phyloP scores from a whole-genome alignment of 768 basidiomycete species.

The Suillus lakei region DNA sequence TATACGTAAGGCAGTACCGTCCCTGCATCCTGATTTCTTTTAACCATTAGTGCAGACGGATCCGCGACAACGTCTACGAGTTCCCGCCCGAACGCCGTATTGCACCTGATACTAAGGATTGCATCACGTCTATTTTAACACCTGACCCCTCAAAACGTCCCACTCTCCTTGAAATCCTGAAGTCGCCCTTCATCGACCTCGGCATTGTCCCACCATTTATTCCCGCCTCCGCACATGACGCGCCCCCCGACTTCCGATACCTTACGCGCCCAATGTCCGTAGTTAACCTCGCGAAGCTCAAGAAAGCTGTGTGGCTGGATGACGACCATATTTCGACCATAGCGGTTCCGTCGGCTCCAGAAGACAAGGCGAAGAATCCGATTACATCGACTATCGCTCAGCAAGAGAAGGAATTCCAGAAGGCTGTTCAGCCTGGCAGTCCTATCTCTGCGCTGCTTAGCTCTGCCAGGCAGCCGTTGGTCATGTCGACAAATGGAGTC shows the following conservation, averaged over 20 bases:
- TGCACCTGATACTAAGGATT: conserved; percentile 71
- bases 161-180: conserved; percentile 81
- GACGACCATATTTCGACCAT: conserved; percentile 56
- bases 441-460: conserved; percentile 92
- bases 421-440: conserved; percentile 92
- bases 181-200: conserved; percentile 80
- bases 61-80: conserved; percentile 91
- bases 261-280: conserved; percentile 65
- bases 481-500: conserved; percentile 59
- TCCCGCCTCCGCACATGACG: conserved; percentile 77
- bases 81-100: conserved; percentile 82
- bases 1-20: conserved; percentile 69
- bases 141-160: conserved; percentile 84
- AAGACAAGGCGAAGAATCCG: conserved; percentile 39
- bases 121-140: conserved; percentile 86
- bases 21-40: not conserved
- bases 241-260: conserved; percentile 74
- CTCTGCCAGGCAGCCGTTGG: conserved; percentile 85
- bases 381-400: conserved; percentile 70
- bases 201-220: conserved; percentile 85
- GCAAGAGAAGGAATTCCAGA: conserved; percentile 96
- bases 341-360: conserved; percentile 43
- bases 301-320: conserved; percentile 66
- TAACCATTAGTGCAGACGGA: conserved; percentile 60
- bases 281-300: conserved; percentile 71